These are phyloP conservation scores for Porpolomopsis calyptriformis DNA, from an alignment of 768 basidiomycete species.

Conservation along the genomic window DNA sequence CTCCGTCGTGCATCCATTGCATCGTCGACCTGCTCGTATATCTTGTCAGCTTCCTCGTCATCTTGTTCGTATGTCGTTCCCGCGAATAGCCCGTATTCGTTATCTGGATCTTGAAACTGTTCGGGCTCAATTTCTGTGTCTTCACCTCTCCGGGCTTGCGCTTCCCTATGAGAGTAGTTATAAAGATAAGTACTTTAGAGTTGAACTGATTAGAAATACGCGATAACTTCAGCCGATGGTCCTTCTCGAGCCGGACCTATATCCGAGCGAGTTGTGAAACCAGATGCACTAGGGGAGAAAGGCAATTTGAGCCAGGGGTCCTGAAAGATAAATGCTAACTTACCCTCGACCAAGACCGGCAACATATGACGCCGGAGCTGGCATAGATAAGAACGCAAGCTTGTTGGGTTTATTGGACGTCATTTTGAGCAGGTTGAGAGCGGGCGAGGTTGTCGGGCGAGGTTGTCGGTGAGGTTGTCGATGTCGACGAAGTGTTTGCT, in stretches of 20 bases:
- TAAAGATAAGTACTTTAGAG: conserved; percentile 1
- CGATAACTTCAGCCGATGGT: conserved; percentile 82
- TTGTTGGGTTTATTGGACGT: conserved; percentile 56
- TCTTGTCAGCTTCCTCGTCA: conserved; percentile 94
- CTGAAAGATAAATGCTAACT: conserved; percentile 17
- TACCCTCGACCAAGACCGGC: conserved; percentile 97
- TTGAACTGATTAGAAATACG: conserved; percentile 38
- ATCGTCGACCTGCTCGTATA: conserved; percentile 86
- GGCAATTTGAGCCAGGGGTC: conserved; percentile 7
- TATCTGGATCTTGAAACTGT: conserved; percentile 93
- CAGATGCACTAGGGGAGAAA: conserved; percentile 60
- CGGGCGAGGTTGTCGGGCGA: no score
- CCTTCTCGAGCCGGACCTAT: conserved; percentile 97
- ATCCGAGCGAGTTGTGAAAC: conserved; percentile 96
- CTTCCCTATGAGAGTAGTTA: conserved; percentile 45
- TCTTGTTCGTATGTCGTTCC: conserved; percentile 95
- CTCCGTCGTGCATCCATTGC: conserved; percentile 83
- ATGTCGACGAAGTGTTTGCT: no score
- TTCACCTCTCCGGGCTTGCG: conserved; percentile 77
- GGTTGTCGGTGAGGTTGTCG: no score
- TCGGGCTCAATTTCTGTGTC: conserved; percentile 84
- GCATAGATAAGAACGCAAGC: conserved; percentile 81
- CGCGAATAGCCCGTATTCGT: conserved; percentile 91
- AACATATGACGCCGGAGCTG: conserved; percentile 93
- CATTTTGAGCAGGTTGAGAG: no score